Base-by-base conservation (phyloP, 2,329 filamentous ascomycete genomes). In the Aspergillus quadricinctus region DNA sequence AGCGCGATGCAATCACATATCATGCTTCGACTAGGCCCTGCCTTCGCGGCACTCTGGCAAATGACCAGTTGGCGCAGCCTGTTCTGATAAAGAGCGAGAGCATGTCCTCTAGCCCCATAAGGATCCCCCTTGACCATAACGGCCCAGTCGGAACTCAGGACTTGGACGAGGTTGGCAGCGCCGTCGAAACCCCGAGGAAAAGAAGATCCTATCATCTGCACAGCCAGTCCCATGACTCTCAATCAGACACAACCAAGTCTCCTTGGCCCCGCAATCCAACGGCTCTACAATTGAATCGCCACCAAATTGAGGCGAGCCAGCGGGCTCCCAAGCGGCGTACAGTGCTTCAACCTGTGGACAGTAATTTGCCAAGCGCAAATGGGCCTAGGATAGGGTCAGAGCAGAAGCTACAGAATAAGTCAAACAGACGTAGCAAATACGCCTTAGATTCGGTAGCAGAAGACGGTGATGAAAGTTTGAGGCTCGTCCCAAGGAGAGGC, bases 101-200 rank as follows among this genome's bases (percentile, higher is more conserved):
- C 17, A 52, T 66, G 25, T 71, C 71, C 37, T 73, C 71, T 41
- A 73, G 71, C 54, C 68, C 71, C 28, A 10, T 66, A n/a, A 60
- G 51, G 11, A 53, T 51, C 11, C 52, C 54, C 49, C 53, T 55
- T 8, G 31, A 58, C 8, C 53, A 52, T 28, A 45, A 48, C 23
- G 61, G 56, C 23, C 49, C 78, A 0, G 75, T 81, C 43, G 84
- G 85, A 52, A 88, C 83, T 53, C 77, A 88, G 51, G 85, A 88
- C 64, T 75, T 88, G 10, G 81, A 85, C 64, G 76, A 80, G 45
- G 71, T 78, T 52, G 79, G 77, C 7, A 69, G 69, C 31, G 58
- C 53, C 45, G 67, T 75, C 19, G 62, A 71, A 49, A 73, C 79
- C 63, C 68, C 75, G 52, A 83, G 77, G 11, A 75, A 72, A 56